These are phyloP conservation scores for Lentithecium fluviatile DNA, from an alignment of 495 filamentous ascomycete genomes.

Conservation along the genomic window DNA sequence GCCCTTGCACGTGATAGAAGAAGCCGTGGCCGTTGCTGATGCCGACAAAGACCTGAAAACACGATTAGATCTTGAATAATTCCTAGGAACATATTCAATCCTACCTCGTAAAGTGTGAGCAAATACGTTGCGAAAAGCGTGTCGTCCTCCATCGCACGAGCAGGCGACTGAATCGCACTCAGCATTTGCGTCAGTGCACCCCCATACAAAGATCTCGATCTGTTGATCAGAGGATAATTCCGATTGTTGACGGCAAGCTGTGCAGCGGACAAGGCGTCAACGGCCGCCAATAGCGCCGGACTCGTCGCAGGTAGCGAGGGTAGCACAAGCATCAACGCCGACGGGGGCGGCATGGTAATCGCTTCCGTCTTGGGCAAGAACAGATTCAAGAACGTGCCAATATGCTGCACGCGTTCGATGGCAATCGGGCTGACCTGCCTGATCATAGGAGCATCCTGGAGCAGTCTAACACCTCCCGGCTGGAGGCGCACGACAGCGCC, in stretches of 20 bases:
- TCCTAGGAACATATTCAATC: not conserved
- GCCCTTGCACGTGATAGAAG: constrained; percentile 31
- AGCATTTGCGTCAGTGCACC: constrained; percentile 22
- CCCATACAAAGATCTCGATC: constrained; percentile 23
- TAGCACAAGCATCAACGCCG: constrained; percentile 26
- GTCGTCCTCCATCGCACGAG: constrained; percentile 16
- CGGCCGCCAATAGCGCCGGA: constrained; percentile 10
- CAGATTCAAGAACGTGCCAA: constrained; percentile 13
- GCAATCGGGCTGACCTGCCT: constrained; percentile 21
- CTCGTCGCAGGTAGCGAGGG: constrained; percentile 7
- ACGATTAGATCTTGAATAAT: not conserved
- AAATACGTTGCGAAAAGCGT: constrained; percentile 31
- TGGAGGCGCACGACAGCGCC: not conserved
- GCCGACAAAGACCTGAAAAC: constrained; percentile 28
- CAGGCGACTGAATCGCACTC: constrained; percentile 1
- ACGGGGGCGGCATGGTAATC: constrained; percentile 23
- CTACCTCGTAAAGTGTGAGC: constrained; percentile 29
- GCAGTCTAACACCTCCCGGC: not conserved
- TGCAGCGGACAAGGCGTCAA: constrained; percentile 26
- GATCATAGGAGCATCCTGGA: constrained; percentile 12
- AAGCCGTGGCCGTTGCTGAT: constrained; percentile 25
- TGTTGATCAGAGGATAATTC: constrained; percentile 23
- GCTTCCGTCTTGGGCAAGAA: constrained; percentile 21
- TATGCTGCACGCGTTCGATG: constrained; percentile 25
- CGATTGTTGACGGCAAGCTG: constrained; percentile 24